Base-by-base conservation (phyloP, 2,329 filamentous ascomycete genomes). In the Rachicladosporium sp. region DNA sequence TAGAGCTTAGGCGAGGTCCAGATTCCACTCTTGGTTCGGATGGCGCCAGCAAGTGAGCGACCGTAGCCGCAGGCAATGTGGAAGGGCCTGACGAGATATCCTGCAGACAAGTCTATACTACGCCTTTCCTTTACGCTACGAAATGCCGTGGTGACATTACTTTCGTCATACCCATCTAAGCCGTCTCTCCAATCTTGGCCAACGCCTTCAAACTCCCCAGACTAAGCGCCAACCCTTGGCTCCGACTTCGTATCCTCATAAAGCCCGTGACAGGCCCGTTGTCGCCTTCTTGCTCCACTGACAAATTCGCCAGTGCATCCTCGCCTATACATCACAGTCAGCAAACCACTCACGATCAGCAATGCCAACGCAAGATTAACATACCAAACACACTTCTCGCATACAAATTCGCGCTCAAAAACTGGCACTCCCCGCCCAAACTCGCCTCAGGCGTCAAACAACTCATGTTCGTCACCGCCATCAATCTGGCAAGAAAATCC, bases 391-490 rank as follows among this genome's bases (percentile, higher is more conserved):
- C 89, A 60, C 88, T 96, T 54, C 86, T 78, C 46, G 91, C 91
- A 58, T 98, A 98, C 31, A 98, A 67, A 57, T 98, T 98, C 12
- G 91, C 91, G 58, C 88, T 95, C 61, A 98, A 65, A 71, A 98
- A 98, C 59, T 95, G 88, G 60, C 91, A 98, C 56, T 98, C 91
- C 38, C 91, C 91, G 71, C 94, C 89, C 61, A 98, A 74, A 43
- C 87, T 93, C 15, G 89, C 91, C 58, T 96, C 91, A 3, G 91
- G 91, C 5, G 91, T 98, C 55, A 98, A 67, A 62, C 91, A 98
- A 61, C 80, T 91, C 91, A 98, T 98, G 65, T 98, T 96, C 39
- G 91, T 98, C 61, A 83, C 89, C 46, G 87, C 86, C 91, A 96
- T 96, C 44, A 98, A 70, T 59, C 93, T 82, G 51, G 85, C 81